Conservation (phyloP, 345 rosid genomes). For the Populus alba region DNA sequence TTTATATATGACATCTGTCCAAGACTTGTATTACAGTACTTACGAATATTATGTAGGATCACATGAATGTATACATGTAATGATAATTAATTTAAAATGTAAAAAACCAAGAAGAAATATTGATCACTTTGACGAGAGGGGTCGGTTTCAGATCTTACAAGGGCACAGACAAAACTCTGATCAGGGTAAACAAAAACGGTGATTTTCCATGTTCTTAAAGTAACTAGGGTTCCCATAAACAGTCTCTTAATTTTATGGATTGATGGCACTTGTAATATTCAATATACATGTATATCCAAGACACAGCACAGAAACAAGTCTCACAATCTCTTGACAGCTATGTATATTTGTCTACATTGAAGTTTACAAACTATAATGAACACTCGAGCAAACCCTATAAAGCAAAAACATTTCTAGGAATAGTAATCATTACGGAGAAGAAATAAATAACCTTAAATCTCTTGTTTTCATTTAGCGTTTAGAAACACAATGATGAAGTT, state of each 20-base stretch:
- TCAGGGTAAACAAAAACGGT: background rate
- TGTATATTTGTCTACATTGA: slow-evolving; percentile 24
- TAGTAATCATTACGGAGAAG: background rate
- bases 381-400: background rate
- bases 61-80: too few relatives aligned
- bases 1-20: too few relatives aligned
- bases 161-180: background rate
- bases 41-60: too few relatives aligned
- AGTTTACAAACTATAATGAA: background rate
- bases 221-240: slow-evolving; percentile 1
- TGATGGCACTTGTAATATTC: background rate
- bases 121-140: background rate
- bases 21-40: too few relatives aligned
- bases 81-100: too few relatives aligned
- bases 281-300: slow-evolving; percentile 11
- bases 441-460: background rate
- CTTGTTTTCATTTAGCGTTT: background rate
- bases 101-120: background rate
- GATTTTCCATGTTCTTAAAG: slow-evolving; percentile 14
- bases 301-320: slow-evolving; percentile 10
- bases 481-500: background rate
- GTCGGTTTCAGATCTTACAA: background rate
- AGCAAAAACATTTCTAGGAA: background rate
- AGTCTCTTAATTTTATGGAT: background rate
- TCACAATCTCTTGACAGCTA: slow-evolving; percentile 39